phyloP scores from a whole-genome alignment of 1,284 basidiomycete species.

The Marasmius tenuissimus region DNA sequence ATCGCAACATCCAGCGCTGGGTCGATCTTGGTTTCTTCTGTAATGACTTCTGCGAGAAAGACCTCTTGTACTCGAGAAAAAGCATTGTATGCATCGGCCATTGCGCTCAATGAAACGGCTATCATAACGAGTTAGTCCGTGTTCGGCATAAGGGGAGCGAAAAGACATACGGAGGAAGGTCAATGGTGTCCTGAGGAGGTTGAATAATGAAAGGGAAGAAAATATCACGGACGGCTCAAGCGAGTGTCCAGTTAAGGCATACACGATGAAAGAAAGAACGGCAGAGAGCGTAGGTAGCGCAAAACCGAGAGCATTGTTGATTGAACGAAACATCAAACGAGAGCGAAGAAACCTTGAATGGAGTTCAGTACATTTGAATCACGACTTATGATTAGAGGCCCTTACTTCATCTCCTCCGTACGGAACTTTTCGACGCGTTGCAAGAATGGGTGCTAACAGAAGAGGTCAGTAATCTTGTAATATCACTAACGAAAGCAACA shows the following conservation, averaged over 20 bases:
- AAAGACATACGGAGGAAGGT: not conserved
- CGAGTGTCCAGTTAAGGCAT: not conserved
- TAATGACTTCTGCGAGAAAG: not conserved
- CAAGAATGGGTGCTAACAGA: not conserved
- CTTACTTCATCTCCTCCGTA: constrained; percentile 2
- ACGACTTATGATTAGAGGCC: not conserved
- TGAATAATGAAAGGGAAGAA: constrained; percentile 2
- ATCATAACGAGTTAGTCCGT: not conserved
- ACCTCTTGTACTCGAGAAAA: not conserved
- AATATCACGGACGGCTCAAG: constrained; percentile 6
- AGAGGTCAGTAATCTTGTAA: not conserved
- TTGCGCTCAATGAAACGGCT: not conserved
- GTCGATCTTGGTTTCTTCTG: not conserved
- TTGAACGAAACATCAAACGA: constrained; percentile 4
- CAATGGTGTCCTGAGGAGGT: not conserved
- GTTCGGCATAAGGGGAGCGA: too few species aligned
- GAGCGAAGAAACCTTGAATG: not conserved
- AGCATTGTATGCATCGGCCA: not conserved
- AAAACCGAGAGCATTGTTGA: constrained; percentile 6
- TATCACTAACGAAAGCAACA: not conserved
- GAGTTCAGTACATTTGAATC: not conserved
- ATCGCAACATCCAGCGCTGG: not conserved
- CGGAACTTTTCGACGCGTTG: constrained; percentile 6
- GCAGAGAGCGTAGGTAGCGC: not conserved
- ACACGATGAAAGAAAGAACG: not conserved